phyloP scores from a whole-genome alignment of 164 flowering plant species.

The Magnolia sinica region DNA sequence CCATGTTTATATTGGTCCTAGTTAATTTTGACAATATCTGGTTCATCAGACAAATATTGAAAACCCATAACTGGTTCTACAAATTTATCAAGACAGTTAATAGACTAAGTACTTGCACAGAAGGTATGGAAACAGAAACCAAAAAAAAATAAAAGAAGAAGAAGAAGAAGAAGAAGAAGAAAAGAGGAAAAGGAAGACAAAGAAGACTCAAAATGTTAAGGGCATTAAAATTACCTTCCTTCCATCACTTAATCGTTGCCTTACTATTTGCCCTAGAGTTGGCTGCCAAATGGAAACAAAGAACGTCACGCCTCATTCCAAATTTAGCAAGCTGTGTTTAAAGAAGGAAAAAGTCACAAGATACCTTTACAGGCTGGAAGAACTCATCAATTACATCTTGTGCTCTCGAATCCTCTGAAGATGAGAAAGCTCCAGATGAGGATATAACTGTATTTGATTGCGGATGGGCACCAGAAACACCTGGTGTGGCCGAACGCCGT shows the following conservation, averaged over 20 bases:
- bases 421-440: constrained; percentile 33
- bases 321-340: constrained; percentile 2
- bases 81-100: background rate
- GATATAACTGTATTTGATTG: constrained; percentile 28
- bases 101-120: background rate
- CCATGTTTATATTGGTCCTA: background rate
- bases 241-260: constrained; percentile 86
- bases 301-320: constrained; percentile 5
- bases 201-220: background rate
- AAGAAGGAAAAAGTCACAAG: background rate
- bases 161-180: too few relatives aligned
- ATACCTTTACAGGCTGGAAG: constrained; percentile 77
- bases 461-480: constrained; percentile 41
- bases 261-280: constrained; percentile 74
- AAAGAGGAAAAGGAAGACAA: too few relatives aligned
- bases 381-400: constrained; percentile 74
- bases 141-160: background rate
- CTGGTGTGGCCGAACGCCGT: constrained; percentile 39
- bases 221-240: constrained; percentile 51
- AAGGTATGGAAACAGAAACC: background rate
- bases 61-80: background rate
- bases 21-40: background rate
- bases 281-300: constrained; percentile 49
- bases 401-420: constrained; percentile 54
- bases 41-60: background rate